Conservation (phyloP, 2,329 filamentous ascomycete genomes). For the Daldinia sp. region DNA sequence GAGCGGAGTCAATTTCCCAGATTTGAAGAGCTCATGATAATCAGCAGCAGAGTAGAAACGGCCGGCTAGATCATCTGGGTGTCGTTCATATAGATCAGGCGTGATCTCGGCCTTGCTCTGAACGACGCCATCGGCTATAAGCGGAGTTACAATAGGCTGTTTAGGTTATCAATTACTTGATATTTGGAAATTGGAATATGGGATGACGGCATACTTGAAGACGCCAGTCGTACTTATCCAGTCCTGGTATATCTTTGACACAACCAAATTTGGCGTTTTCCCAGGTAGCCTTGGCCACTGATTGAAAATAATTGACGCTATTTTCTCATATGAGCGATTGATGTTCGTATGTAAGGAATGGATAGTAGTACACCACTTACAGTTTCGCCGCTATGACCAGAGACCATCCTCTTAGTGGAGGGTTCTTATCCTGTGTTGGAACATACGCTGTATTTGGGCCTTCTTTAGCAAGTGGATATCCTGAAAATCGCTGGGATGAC, state of each 20-base stretch:
- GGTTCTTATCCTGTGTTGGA: constrained; percentile 71
- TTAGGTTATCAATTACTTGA: constrained; percentile 29
- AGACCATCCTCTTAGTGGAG: constrained; percentile 74
- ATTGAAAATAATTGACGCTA: constrained; percentile 70
- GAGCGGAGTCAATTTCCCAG: constrained; percentile 76
- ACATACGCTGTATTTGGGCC: constrained; percentile 56
- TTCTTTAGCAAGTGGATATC: constrained; percentile 50
- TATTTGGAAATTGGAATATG: not conserved
- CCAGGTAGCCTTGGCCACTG: constrained; percentile 76
- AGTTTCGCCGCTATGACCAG: constrained; percentile 72
- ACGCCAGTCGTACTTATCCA: constrained; percentile 60
- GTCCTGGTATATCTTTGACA: constrained; percentile 60
- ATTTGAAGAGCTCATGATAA: constrained; percentile 80
- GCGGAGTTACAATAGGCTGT: constrained; percentile 69
- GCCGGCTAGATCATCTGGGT: constrained; percentile 57
- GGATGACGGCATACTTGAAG: constrained; percentile 59
- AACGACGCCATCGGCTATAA: constrained; percentile 53
- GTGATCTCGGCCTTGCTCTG: constrained; percentile 56
- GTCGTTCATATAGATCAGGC: constrained; percentile 56
- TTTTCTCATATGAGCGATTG: constrained; percentile 23
- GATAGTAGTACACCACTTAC: constrained; percentile 55
- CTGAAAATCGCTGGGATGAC: constrained; percentile 46
- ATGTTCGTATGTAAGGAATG: not conserved
- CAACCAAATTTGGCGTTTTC: constrained; percentile 71
- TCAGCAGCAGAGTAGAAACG: constrained; percentile 79